Conservation (phyloP, 805 yeast genomes). For the Candida sanyiensis region DNA sequence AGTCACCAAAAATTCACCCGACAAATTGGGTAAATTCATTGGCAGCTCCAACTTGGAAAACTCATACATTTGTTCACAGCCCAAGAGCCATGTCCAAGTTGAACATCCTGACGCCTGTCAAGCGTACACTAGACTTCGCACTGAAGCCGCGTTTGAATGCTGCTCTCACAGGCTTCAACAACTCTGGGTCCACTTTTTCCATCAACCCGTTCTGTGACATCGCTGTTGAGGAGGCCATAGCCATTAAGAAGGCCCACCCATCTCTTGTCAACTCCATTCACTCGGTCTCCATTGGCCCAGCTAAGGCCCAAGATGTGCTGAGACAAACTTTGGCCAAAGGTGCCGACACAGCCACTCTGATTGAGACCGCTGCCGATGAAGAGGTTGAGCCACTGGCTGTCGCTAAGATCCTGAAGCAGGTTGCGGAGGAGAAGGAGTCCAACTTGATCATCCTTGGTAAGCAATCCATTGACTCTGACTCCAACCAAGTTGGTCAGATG, state of each 20-base stretch:
- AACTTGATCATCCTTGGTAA: conserved; percentile 89
- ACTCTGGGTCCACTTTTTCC: conserved; percentile 84
- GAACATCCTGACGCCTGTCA: conserved; percentile 85
- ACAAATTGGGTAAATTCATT: neutral
- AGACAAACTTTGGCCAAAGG: conserved; percentile 94
- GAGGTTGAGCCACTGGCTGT: conserved; percentile 66
- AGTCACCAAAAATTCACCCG: conserved; percentile 3
- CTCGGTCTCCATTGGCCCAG: conserved; percentile 86
- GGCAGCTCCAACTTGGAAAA: neutral
- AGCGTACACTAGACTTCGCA: conserved; percentile 91
- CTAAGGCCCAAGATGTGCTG: conserved; percentile 81
- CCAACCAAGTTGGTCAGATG: conserved; percentile 95
- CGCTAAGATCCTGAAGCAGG: conserved; percentile 74
- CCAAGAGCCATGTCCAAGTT: conserved; percentile 40
- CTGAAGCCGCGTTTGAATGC: conserved; percentile 89
- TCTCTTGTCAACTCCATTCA: conserved; percentile 73
- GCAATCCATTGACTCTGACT: conserved; percentile 94
- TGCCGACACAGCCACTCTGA: conserved; percentile 76
- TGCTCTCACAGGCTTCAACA: conserved; percentile 70
- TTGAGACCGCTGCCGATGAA: conserved; percentile 67
- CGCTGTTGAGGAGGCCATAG: conserved; percentile 92
- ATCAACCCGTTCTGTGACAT: conserved; percentile 98
- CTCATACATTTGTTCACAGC: neutral
- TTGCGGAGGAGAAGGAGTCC: conserved; percentile 62
- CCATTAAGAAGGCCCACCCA: conserved; percentile 62